Percentiles rank a stretch among this genome's conserved stretches.
These are phyloP conservation scores for Allodekkera sacchari DNA, from an alignment of 805 yeast species.

Conservation along the genomic window DNA sequence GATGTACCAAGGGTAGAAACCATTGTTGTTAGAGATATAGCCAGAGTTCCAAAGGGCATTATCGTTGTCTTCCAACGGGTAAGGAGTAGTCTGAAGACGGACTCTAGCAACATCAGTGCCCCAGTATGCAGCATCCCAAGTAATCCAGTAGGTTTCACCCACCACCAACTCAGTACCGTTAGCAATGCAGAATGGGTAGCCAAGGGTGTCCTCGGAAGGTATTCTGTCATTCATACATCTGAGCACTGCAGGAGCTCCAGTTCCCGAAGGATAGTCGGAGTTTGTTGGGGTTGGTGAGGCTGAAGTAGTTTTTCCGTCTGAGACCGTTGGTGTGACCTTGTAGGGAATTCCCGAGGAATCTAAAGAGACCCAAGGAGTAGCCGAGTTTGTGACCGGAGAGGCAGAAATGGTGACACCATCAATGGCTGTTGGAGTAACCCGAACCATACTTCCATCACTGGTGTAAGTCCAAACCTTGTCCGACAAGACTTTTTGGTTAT, in stretches of 20 bases:
- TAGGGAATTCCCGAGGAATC: conserved; percentile 38
- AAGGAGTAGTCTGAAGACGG: conserved; percentile 24
- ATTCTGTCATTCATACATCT: conserved; percentile 36
- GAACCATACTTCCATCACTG: conserved; percentile 16
- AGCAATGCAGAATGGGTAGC: conserved; percentile 35
- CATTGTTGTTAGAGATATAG: conserved; percentile 28
- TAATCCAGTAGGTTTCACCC: conserved; percentile 40
- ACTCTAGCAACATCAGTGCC: conserved; percentile 29
- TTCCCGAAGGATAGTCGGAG: conserved; percentile 24
- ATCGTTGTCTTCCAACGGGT: conserved; percentile 27
- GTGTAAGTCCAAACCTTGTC: conserved; percentile 29
- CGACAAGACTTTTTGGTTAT: conserved; percentile 16
- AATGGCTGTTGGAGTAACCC: conserved; percentile 34
- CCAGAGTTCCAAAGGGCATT: conserved; percentile 26
- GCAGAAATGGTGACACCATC: conserved; percentile 43
- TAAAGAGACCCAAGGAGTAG: conserved; percentile 36
- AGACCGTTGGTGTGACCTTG: conserved; percentile 31
- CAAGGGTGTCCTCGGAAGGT: conserved; percentile 21
- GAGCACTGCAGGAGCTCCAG: conserved; percentile 35
- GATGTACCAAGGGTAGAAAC: conserved; percentile 30
- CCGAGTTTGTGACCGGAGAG: conserved; percentile 28
- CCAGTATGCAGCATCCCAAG: conserved; percentile 41
- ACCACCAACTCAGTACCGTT: conserved; percentile 36
- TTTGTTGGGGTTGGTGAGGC: conserved; percentile 36
- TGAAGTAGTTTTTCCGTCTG: conserved; percentile 25